Evolutionary conservation across 164 flowering plant species (phyloP), one percentile per base, ranked within the genome.

Genomic region (Pachysandra terminalis): DNA sequence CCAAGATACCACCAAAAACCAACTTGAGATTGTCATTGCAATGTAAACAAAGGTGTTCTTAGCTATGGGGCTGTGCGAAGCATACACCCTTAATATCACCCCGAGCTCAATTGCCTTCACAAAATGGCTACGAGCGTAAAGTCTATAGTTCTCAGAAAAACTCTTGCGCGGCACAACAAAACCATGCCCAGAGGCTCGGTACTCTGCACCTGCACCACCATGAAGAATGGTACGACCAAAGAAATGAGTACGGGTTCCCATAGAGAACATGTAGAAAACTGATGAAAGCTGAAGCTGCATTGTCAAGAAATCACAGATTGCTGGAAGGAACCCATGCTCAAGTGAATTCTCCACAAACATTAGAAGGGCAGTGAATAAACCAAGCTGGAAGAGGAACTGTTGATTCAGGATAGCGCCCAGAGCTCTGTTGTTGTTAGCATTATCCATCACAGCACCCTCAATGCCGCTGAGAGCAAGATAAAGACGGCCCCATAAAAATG

Each of bases 171-270:
- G 78, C 67, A 95, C 98, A 61, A 91, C 97, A 77, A 94, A 94
- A 28, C 99, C 97, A 58, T 97, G 92, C 7, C 98, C 98, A 16
- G 98, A 90, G n/a, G 97, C 94, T 63, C 97, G 81, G 74, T 92
- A 95, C 80, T 90, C n/a, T n/a, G n/a, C n/a, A n/a, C n/a, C 92
- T 8, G 98, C n/a, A n/a, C n/a, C n/a, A 1, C 99, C 99, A 71
- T 92, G 99, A 67, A 95, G 97, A 70, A 95, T 84, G 26, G 99
- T 95, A 51, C 97, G n/a, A n/a, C 97, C 99, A 70, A 95, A 95
- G 78, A 52, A 95, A 71, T 95, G 99, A 26, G 85, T 79, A 9
- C 88, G 85, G 48, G 99, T 95, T 55, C 99, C 99, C 88, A 95
- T 66, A 1, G 99, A 92, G 74, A 92, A 95, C 0, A 96, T 87